A percentile compares a stretch with the other conserved stretches of the same genome.
Evolutionary conservation across 2,329 filamentous ascomycete species (phyloP).

Genomic region (Penicillium sclerotiorum): DNA sequence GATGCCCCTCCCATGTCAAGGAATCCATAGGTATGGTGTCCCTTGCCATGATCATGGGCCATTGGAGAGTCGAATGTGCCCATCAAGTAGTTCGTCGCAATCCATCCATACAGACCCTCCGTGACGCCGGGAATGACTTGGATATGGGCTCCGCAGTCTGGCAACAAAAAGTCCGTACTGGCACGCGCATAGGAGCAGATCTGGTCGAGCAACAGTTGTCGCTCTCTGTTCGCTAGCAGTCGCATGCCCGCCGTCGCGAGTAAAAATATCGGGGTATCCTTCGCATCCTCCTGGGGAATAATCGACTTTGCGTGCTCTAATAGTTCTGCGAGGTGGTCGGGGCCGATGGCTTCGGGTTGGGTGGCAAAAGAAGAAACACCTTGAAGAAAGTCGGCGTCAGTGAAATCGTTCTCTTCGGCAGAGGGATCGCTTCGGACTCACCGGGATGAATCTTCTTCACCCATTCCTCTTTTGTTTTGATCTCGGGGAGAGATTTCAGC

Average conservation of each 20-base stretch:
- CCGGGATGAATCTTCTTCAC: conserved; percentile 94
- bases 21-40: conserved; percentile 94
- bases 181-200: conserved; percentile 81
- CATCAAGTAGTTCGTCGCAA: conserved; percentile 92
- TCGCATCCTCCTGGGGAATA: conserved; percentile 74
- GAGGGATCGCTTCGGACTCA: conserved; percentile 29
- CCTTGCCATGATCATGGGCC: conserved; percentile 77
- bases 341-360: conserved; percentile 73
- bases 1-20: conserved; percentile 98
- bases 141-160: conserved; percentile 86
- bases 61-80: conserved; percentile 82
- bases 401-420: not conserved
- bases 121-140: conserved; percentile 96
- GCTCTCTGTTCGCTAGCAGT: conserved; percentile 73
- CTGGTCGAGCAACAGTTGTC: conserved; percentile 70
- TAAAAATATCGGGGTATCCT: conserved; percentile 88
- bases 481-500: conserved; percentile 70
- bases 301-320: conserved; percentile 79
- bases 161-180: conserved; percentile 78
- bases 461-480: conserved; percentile 83
- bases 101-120: conserved; percentile 95
- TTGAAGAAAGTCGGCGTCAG: conserved; percentile 27
- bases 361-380: conserved; percentile 85
- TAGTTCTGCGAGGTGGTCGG: conserved; percentile 77
- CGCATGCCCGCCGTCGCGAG: conserved; percentile 97